A percentile compares a stretch with the other conserved stretches of the same genome.
Evolutionary conservation across 495 filamentous ascomycete species (phyloP).

Genomic region (Penicillium robsamsonii): DNA sequence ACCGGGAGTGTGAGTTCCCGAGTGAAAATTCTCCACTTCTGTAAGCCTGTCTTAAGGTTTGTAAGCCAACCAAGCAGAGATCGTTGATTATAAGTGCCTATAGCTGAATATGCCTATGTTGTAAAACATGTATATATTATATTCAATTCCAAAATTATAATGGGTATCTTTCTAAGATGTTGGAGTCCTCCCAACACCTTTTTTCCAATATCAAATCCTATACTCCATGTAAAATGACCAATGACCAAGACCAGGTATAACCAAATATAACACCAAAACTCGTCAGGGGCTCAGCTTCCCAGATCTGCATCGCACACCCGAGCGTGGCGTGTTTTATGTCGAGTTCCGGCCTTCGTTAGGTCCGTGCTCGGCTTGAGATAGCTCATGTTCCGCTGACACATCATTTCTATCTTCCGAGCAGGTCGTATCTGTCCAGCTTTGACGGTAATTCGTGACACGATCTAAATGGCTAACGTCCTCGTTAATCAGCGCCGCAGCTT

Average conservation of each 20-base stretch:
- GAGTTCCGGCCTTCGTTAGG: background rate
- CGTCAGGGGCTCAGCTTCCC: background rate
- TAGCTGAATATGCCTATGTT: background rate
- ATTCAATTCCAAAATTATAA: constrained; percentile 1
- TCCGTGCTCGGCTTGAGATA: background rate
- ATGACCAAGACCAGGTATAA: background rate
- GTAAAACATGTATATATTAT: background rate
- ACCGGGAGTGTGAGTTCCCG: constrained; percentile 29
- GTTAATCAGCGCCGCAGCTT: constrained; percentile 44
- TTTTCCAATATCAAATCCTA: background rate
- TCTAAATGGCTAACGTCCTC: constrained; percentile 20
- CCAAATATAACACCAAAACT: constrained; percentile 8
- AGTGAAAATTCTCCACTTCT: constrained; percentile 15
- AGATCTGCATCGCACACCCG: background rate
- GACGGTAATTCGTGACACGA: constrained; percentile 8
- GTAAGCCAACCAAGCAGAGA: constrained; percentile 5
- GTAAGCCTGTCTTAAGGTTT: background rate
- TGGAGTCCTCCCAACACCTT: background rate
- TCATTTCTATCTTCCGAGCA: constrained; percentile 19
- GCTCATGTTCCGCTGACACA: background rate
- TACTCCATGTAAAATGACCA: background rate
- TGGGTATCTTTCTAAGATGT: constrained; percentile 11
- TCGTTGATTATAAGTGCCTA: background rate
- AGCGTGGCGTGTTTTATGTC: background rate
- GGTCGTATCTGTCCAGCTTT: constrained; percentile 24